Evolutionary conservation across 768 basidiomycete genomes (phyloP), one percentile per base, ranked within the genome.

Genomic region (Naganishia randhawae): DNA sequence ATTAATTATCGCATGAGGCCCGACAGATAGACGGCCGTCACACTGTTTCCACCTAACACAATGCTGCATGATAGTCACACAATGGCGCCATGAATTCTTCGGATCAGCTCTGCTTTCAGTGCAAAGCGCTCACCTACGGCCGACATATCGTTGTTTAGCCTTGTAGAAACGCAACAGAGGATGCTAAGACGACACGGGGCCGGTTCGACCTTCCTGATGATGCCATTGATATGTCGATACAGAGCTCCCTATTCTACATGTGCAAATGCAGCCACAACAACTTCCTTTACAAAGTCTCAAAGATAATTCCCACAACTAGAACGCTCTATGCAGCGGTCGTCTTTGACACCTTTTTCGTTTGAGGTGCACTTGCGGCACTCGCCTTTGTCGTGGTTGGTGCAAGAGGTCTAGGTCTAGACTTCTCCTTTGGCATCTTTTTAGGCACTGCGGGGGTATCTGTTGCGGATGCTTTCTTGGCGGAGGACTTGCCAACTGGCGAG

Each of bases 381-480:
- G 53, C 16, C 39, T 37, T 29, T 3, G 57, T 39, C 19, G 57
- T 17, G n/a, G 31, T 33, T 7, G 57, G 35, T 6, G n/a, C 57
- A 19, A 53, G 19, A 14, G 66, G 66, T 45, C 53, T 27, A 27
- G 66, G 66, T 27, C 51, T 41, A 5, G 66, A 55, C 51, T 67
- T 67, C 19, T 67, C 39, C 54, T 67, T 67, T 25, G 50, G 54
- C 54, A 27, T 16, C 37, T 61, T 61, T 29, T 67, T 67, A 25
- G 66, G 53, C 37, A 39, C 54, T 17, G 39, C 37, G 8, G 53
- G 31, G 53, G 16, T 29, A 7, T 67, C 66, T 48, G 39, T 27
- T 57, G 52, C 25, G 13, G 52, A 48, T 31, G 39, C 14, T 45
- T 63, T 63, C 61, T 63, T 63, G 10, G 41, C 19, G 3, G 45